Conservation (phyloP, 768 basidiomycete genomes). For the Calocybe indica region DNA sequence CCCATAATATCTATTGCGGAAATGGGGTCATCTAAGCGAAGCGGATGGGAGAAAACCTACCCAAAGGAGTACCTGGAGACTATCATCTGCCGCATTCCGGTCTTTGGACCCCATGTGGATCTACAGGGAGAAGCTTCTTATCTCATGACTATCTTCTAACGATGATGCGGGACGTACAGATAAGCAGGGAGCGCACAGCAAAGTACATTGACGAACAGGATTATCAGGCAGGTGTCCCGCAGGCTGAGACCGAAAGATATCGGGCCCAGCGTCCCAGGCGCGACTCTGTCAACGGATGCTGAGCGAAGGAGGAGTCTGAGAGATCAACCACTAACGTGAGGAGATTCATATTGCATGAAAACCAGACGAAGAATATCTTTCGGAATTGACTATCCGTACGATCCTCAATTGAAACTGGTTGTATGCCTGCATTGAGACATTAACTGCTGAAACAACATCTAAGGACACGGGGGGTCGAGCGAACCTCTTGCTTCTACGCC, state of each 20-base stretch:
- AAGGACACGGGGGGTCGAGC: background rate
- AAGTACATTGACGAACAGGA: conserved; percentile 63
- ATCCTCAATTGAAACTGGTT: conserved; percentile 50
- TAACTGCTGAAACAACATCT: background rate
- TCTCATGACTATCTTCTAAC: too few species aligned
- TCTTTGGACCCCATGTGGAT: conserved; percentile 73
- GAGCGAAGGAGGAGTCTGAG: background rate
- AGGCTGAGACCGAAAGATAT: conserved; percentile 51
- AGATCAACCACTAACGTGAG: conserved; percentile 34
- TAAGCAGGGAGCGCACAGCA: conserved; percentile 58
- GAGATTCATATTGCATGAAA: conserved; percentile 68
- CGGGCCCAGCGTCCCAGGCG: conserved; percentile 64
- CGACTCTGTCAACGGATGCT: conserved; percentile 36
- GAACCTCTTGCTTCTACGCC: conserved; percentile 31
- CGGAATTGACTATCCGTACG: conserved; percentile 55
- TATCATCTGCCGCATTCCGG: conserved; percentile 86
- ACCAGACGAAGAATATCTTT: conserved; percentile 77
- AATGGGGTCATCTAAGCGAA: background rate
- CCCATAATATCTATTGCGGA: conserved; percentile 49
- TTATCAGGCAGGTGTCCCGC: conserved; percentile 57
- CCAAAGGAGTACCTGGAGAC: conserved; percentile 43
- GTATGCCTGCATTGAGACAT: conserved; percentile 31
- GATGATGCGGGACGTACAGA: conserved; percentile 29
- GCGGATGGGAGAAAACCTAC: conserved; percentile 12
- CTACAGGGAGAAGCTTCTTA: conserved; percentile 11